These are phyloP conservation scores for Phallus indusiatus DNA, from an alignment of 768 basidiomycete species.

Conservation along the genomic window DNA sequence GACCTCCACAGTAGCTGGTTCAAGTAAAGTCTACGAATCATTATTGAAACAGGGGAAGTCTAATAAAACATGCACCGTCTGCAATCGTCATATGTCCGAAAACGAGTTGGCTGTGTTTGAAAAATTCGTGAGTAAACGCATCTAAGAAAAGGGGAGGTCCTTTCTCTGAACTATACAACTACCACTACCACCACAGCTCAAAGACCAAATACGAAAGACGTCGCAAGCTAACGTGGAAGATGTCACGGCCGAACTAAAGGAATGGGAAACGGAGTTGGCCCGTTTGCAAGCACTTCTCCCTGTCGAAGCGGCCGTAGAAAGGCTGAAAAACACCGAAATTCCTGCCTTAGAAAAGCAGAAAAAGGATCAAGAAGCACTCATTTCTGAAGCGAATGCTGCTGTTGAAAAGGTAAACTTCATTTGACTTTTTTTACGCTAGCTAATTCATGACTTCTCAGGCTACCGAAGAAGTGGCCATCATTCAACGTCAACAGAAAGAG, in stretches of 20 bases:
- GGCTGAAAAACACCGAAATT: conserved; percentile 52
- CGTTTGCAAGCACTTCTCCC: conserved; percentile 53
- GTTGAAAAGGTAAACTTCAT: conserved; percentile 51
- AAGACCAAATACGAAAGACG: conserved; percentile 48
- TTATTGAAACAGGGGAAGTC: conserved; percentile 49
- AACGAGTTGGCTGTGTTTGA: conserved; percentile 53
- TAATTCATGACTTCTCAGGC: conserved; percentile 29
- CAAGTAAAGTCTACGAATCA: conserved; percentile 39
- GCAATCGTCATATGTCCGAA: conserved; percentile 57
- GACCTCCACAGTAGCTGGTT: conserved; percentile 22
- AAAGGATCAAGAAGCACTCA: conserved; percentile 41
- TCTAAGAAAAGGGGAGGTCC: background rate
- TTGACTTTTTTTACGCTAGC: background rate
- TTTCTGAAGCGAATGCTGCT: conserved; percentile 39
- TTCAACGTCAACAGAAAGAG: conserved; percentile 55
- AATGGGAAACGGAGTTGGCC: conserved; percentile 53
- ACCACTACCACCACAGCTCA: conserved; percentile 36
- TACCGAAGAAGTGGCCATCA: conserved; percentile 36
- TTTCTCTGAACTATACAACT: background rate
- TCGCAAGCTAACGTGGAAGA: conserved; percentile 38
- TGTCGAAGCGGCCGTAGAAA: conserved; percentile 40
- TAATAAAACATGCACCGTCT: conserved; percentile 65
- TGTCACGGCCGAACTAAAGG: conserved; percentile 35
- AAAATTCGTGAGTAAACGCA: conserved; percentile 43
- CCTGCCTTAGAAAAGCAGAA: conserved; percentile 57